Percentiles rank a stretch among this genome's conserved stretches.
Evolutionary conservation across 768 basidiomycete genomes (phyloP).

Genomic region (Trichaptum fuscoviolaceum): DNA sequence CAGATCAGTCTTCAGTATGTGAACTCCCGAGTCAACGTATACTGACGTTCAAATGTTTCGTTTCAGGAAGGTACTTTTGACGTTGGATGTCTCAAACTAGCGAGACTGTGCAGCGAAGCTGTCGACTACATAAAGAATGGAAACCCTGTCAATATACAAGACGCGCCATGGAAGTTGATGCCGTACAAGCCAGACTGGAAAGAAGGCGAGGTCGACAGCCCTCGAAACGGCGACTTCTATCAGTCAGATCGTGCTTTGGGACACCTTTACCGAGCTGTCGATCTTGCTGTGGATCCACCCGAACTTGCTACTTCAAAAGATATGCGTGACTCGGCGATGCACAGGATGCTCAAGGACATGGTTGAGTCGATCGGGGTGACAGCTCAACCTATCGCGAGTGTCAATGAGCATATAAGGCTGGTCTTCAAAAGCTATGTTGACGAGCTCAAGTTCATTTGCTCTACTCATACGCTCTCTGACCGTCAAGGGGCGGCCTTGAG

Average conservation of each 20-base stretch:
- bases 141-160: conserved; percentile 50
- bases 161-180: conserved; percentile 51
- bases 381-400: conserved; percentile 7
- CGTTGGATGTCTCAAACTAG: conserved; percentile 48
- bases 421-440: conserved; percentile 50
- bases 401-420: conserved; percentile 20
- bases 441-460: conserved; percentile 66
- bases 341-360: conserved; percentile 24
- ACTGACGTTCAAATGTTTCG: neutral
- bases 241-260: conserved; percentile 67
- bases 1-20: conserved; percentile 52
- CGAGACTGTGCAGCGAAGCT: conserved; percentile 57
- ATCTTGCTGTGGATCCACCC: conserved; percentile 16
- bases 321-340: conserved; percentile 12
- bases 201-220: conserved; percentile 42
- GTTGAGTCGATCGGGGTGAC: conserved; percentile 7
- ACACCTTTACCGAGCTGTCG: conserved; percentile 59
- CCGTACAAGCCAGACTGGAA: conserved; percentile 79
- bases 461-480: conserved; percentile 60
- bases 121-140: conserved; percentile 83
- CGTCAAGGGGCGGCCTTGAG: conserved; percentile 47
- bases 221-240: conserved; percentile 63
- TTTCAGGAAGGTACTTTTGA: conserved; percentile 59
- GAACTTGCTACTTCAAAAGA: conserved; percentile 13
- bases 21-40: neutral